A percentile compares a stretch with the other conserved stretches of the same genome.
Evolutionary conservation across 129 eudicot genomes (phyloP).

Genomic region (Tanacetum coccineum): DNA sequence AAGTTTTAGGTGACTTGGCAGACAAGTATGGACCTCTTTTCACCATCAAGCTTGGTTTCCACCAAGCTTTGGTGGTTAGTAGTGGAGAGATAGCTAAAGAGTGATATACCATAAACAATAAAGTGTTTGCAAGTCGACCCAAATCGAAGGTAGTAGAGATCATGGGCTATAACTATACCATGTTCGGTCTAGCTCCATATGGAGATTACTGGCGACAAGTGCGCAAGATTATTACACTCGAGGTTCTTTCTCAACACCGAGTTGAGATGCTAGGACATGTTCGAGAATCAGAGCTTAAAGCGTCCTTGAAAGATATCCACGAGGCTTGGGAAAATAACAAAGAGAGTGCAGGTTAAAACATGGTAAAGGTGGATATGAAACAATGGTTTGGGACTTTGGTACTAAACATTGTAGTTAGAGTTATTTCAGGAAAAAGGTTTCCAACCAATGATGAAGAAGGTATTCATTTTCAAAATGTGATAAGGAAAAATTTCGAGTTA

Average conservation of each 20-base stretch:
- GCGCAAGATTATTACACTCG: conserved; percentile 23
- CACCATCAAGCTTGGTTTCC: conserved; percentile 26
- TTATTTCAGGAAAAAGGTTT: conserved; percentile 25
- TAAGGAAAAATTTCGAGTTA: background rate
- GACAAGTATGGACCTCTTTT: conserved; percentile 29
- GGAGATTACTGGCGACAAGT: conserved; percentile 32
- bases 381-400: conserved; percentile 22
- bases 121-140: conserved; percentile 22
- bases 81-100: conserved; percentile 23
- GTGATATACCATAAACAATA: conserved; percentile 27
- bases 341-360: background rate
- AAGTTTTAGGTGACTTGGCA: conserved; percentile 18
- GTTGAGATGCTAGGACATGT: conserved; percentile 24
- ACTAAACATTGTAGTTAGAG: background rate
- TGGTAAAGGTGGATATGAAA: conserved; percentile 23
- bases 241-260: conserved; percentile 25
- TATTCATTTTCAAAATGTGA: background rate
- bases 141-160: conserved; percentile 15
- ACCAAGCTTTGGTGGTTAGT: conserved; percentile 24
- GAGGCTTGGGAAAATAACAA: conserved; percentile 14
- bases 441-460: conserved; percentile 6
- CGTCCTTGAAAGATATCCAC: conserved; percentile 8
- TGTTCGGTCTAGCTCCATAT: conserved; percentile 21
- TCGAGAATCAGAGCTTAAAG: conserved; percentile 16
- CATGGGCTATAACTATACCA: conserved; percentile 30